Base-by-base conservation (phyloP, 495 filamentous ascomycete species). In the Echria macrotheca region DNA sequence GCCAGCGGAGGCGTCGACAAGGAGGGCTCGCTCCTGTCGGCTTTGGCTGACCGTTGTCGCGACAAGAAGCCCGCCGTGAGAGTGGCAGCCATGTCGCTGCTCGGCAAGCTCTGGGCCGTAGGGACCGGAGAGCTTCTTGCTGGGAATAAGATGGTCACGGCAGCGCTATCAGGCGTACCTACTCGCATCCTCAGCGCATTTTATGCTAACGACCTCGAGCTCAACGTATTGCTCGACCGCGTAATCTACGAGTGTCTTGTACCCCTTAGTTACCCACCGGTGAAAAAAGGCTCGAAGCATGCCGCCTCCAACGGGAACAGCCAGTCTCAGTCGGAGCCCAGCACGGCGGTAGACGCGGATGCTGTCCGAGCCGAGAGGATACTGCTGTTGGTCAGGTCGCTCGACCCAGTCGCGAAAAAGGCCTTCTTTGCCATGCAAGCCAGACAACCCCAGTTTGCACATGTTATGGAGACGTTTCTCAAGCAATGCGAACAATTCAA, bases 41-140 rank as follows among this genome's bases (percentile, higher is more conserved):
- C 83, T 44, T 77, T 99, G 12, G 87, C 87, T 21, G 91, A 96
- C 53, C 81, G 93, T 50, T 86, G 86, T 35, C 87, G 91, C 61
- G 94, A 99, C 68, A 82, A 80, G 38, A 93, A 86, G 60, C 83
- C 82, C 12, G 75, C 78, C 26, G 84, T 99, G 10, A 83, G 91
- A 43, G 79, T 83, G 43, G 91, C 89, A 52, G 90, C 86, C 23
- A 95, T 95, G 82, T 83, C 79, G 28, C 76, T 89, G 23, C 68
- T 97, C 10, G 85, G 81, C 15, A 82, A 84, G 38, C 84, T 96
- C 33, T 99, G 93, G 93, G 93, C 85, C 9, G 89, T 91, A 41
- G 91, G 88, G 1, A 81, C 81, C 15, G 87, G 89, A 17, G 90
- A 96, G 52, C 85, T 99, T 52, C 83, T 87, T 33, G 81, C 82